Evolutionary conservation across 1,284 basidiomycete species (phyloP).

Genomic region (Meira nashicola): DNA sequence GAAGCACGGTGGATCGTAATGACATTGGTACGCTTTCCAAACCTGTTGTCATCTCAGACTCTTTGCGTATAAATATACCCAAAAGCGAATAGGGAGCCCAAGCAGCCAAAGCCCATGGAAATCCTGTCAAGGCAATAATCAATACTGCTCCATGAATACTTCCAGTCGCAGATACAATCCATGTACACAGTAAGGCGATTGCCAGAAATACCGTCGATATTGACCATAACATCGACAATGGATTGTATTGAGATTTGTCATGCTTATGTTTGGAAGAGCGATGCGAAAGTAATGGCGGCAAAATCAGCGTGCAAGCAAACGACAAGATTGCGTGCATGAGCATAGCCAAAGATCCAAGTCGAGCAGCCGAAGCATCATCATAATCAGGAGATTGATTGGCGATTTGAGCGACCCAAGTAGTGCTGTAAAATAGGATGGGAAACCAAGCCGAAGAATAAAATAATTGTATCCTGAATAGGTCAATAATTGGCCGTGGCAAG

Average conservation of each 20-base stretch:
- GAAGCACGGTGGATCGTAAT: too few relatives aligned
- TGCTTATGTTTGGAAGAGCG: too few relatives aligned
- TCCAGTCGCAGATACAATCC: neutral
- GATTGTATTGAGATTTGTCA: neutral
- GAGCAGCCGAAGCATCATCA: neutral
- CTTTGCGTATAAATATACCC: neutral
- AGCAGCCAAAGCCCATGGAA: constrained; percentile 4
- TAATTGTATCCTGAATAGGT: constrained; percentile 14
- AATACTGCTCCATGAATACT: constrained; percentile 4
- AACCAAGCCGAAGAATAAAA: constrained; percentile 49
- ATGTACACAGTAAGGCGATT: neutral
- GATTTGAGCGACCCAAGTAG: constrained; percentile 45
- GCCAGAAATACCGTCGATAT: neutral
- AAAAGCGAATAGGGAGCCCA: constrained; percentile 2
- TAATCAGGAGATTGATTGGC: neutral
- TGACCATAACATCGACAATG: constrained; percentile 1
- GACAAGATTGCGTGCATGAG: constrained; percentile 7
- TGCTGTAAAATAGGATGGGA: constrained; percentile 41
- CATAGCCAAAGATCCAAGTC: constrained; percentile 8
- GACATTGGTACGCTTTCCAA: too few relatives aligned
- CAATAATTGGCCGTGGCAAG: constrained; percentile 1
- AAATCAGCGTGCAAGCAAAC: neutral
- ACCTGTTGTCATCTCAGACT: too few relatives aligned
- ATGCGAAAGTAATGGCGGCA: neutral
- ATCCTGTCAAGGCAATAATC: constrained; percentile 1